phyloP scores from a whole-genome alignment of 768 basidiomycete genomes.

The Agrocybe praecox region DNA sequence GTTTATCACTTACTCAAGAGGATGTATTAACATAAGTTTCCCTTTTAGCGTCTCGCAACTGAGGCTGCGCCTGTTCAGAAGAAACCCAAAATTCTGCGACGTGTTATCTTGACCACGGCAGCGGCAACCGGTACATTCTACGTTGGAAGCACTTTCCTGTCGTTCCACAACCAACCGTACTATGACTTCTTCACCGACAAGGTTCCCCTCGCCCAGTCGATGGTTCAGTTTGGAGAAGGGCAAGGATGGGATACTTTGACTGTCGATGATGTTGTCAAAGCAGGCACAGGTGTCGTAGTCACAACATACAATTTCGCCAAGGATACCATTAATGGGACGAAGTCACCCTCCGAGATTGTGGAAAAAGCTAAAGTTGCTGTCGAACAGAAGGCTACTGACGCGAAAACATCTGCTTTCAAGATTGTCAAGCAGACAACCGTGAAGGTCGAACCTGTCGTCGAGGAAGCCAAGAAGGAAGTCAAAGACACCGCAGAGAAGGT shows the following conservation, averaged over 20 bases:
- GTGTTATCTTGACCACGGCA: conserved; percentile 68
- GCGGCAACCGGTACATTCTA: conserved; percentile 78
- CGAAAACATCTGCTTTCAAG: conserved; percentile 41
- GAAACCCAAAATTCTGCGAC: conserved; percentile 56
- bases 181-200: conserved; percentile 83
- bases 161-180: conserved; percentile 78
- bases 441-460: conserved; percentile 42
- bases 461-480: conserved; percentile 48
- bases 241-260: conserved; percentile 81
- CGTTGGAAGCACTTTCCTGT: conserved; percentile 75
- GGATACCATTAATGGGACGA: conserved; percentile 49
- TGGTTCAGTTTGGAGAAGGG: conserved; percentile 83
- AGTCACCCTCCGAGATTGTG: conserved; percentile 31
- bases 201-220: conserved; percentile 74
- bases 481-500: conserved; percentile 26
- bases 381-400: conserved; percentile 39
- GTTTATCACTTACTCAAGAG: conserved; percentile 1
- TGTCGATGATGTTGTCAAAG: conserved; percentile 55
- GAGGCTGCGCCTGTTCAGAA: conserved; percentile 47
- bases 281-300: conserved; percentile 50
- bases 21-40: conserved; percentile 6
- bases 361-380: conserved; percentile 32
- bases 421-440: conserved; percentile 46
- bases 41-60: conserved; percentile 60
- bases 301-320: conserved; percentile 53